A percentile compares a stretch with the other conserved stretches of the same genome.
These are phyloP conservation scores for Ogataea saltuana DNA, from an alignment of 805 yeast genomes.

Conservation along the genomic window DNA sequence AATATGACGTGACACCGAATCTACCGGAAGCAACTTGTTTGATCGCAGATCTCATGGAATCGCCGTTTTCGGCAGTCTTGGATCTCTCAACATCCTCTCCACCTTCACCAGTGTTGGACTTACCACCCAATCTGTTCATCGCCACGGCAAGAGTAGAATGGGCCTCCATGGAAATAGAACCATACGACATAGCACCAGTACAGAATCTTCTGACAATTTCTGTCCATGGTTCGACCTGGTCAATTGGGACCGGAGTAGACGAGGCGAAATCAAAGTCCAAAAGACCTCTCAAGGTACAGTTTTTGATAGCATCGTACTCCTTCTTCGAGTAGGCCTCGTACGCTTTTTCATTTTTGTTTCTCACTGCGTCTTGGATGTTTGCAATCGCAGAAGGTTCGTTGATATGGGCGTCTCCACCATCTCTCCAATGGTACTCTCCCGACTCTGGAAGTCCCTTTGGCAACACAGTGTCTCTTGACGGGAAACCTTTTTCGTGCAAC, in stretches of 20 bases:
- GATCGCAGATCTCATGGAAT: conserved; percentile 98
- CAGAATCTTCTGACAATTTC: conserved; percentile 96
- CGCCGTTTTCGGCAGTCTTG: conserved; percentile 77
- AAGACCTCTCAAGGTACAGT: conserved; percentile 92
- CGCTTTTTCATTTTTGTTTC: conserved; percentile 92
- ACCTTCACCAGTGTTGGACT: conserved; percentile 98
- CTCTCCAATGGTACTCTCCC: conserved; percentile 98
- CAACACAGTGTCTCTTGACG: conserved; percentile 67
- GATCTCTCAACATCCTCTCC: conserved; percentile 97
- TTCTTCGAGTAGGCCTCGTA: conserved; percentile 86
- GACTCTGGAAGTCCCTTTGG: conserved; percentile 84
- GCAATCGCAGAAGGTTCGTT: conserved; percentile 96
- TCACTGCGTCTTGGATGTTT: conserved; percentile 94
- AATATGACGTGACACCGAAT: conserved; percentile 95
- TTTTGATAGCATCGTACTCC: conserved; percentile 87
- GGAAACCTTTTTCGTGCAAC: conserved; percentile 89
- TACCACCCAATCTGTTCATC: conserved; percentile 97
- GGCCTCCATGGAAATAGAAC: conserved; percentile 97
- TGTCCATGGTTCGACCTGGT: conserved; percentile 99
- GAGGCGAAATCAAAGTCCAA: conserved; percentile 82
- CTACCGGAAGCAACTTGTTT: conserved; percentile 98
- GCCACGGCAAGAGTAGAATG: conserved; percentile 98
- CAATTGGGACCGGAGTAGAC: conserved; percentile 81
- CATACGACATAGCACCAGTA: conserved; percentile 99
- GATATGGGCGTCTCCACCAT: conserved; percentile 95